Evolutionary conservation across 106 monocot species (phyloP).

Genomic region (Alisma plantagoaquatica): DNA sequence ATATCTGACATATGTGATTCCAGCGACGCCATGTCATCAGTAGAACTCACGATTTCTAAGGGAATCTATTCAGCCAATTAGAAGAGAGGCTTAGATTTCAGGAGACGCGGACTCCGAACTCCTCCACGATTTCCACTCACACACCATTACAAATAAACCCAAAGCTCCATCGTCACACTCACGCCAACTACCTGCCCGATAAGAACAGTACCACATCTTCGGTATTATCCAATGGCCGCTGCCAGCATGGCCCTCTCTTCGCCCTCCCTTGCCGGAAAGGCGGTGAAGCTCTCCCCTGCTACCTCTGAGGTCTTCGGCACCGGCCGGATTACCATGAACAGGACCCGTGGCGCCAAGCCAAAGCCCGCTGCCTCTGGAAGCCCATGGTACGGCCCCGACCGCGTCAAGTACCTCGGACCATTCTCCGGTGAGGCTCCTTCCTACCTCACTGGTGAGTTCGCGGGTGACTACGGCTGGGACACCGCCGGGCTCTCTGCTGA

Average conservation of each 20-base stretch:
- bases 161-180: too few species aligned
- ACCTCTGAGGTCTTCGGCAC: conserved; percentile 9
- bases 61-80: too few species aligned
- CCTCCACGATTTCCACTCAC: too few species aligned
- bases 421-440: conserved; percentile 44
- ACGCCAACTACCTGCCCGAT: too few species aligned
- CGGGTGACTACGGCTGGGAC: conserved; percentile 42
- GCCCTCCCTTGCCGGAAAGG: conserved; percentile 15
- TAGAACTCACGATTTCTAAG: too few species aligned
- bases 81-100: too few species aligned
- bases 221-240: too few species aligned
- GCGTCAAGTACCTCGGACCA: conserved; percentile 37
- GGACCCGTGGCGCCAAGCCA: conserved; percentile 8
- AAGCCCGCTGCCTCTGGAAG: conserved; percentile 20
- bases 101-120: too few species aligned
- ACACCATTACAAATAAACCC: too few species aligned
- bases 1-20: too few species aligned
- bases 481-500: conserved; percentile 29
- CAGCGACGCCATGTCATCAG: too few species aligned
- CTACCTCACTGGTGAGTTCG: conserved; percentile 63
- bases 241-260: conserved; percentile 22
- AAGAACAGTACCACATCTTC: too few species aligned
- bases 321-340: conserved; percentile 20
- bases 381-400: conserved; percentile 29
- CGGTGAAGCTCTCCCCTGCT: conserved; percentile 8